Base-by-base conservation (phyloP, 2,329 filamentous ascomycete genomes). In the Pestalotiopsis sp. region DNA sequence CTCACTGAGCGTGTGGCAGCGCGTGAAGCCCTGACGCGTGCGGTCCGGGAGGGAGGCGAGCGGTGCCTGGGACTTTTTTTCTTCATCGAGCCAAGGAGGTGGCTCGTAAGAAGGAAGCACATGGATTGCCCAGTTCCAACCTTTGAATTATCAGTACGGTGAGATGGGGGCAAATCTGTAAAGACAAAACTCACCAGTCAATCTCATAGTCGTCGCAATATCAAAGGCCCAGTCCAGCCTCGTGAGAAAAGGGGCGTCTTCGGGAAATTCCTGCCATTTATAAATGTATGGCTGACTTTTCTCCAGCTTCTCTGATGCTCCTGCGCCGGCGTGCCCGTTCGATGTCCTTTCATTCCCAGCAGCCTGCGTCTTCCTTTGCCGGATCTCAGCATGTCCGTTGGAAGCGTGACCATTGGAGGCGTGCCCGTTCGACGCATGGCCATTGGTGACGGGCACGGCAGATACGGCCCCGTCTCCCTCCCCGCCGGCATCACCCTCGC, bases 191-290 rank as follows among this genome's bases (percentile, higher is more conserved):
- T 70, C 79, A 86, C 88, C 88, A 36, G 84, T 81, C 55, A 87
- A 84, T 49, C 89, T 83, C 71, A 89, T 86, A 65, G 85, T 86
- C 38, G 81, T 79, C 14, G 84, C 77, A n/a, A 91, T 80, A 71
- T 90, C 88, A 17, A 83, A 73, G 0, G 83, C 79, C 89, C 89
- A 91, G 71, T 79, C 79, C 7, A 91, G 75, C 12, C 89, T 84
- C 55, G 85, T 77, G 27, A 74, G 65, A 60, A 89, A 84, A 0
- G 85, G 76, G 1, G 78, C 85, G 3, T 85, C 76, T 3, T 81
- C 80, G 0, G 89, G 89, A 71, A 86, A 91, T 0, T 83, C 77
- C 74, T 91, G 85, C 89, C 89, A 91, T 73, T 86, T 84, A 67
- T 90, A 90, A 68, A 87, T 83, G 60, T 80, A 79, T 4, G 79